A percentile compares a stretch with the other conserved stretches of the same genome.
Evolutionary conservation across 106 monocot species (phyloP).

Genomic region (Dendrobium officinale): DNA sequence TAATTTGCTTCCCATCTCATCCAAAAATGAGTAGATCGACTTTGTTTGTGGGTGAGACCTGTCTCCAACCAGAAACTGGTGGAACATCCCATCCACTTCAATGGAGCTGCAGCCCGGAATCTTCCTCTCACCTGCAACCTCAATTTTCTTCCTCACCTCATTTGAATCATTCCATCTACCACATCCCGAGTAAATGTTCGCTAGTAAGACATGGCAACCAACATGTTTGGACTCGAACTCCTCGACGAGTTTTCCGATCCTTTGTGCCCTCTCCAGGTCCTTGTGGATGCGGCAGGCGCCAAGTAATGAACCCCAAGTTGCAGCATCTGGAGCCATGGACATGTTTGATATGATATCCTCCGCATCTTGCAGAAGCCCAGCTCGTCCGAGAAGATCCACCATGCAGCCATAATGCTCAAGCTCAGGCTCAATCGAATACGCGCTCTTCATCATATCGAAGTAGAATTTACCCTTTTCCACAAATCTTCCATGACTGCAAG

Average conservation of each 20-base stretch:
- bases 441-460: conserved; percentile 33
- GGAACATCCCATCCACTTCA: conserved; percentile 26
- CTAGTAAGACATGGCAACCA: conserved; percentile 24
- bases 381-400: conserved; percentile 51
- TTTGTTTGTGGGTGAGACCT: conserved; percentile 23
- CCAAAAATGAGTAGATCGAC: conserved; percentile 19
- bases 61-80: conserved; percentile 28
- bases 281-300: conserved; percentile 32
- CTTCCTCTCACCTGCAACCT: conserved; percentile 9
- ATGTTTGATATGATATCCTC: conserved; percentile 28
- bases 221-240: conserved; percentile 15
- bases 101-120: conserved; percentile 29
- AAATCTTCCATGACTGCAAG: conserved; percentile 46
- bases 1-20: conserved; percentile 16
- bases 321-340: conserved; percentile 35
- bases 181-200: conserved; percentile 20
- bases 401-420: conserved; percentile 64
- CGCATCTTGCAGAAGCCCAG: conserved; percentile 40
- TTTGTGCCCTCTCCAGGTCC: conserved; percentile 15
- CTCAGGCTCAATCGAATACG: conserved; percentile 29
- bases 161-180: conserved; percentile 22
- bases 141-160: conserved; percentile 20
- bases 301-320: conserved; percentile 38
- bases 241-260: conserved; percentile 16
- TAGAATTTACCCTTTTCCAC: conserved; percentile 37